Evolutionary conservation across 345 rosid genomes (phyloP), one percentile per base, ranked within the genome.

Genomic region (Euphorbia pulcherrima): DNA sequence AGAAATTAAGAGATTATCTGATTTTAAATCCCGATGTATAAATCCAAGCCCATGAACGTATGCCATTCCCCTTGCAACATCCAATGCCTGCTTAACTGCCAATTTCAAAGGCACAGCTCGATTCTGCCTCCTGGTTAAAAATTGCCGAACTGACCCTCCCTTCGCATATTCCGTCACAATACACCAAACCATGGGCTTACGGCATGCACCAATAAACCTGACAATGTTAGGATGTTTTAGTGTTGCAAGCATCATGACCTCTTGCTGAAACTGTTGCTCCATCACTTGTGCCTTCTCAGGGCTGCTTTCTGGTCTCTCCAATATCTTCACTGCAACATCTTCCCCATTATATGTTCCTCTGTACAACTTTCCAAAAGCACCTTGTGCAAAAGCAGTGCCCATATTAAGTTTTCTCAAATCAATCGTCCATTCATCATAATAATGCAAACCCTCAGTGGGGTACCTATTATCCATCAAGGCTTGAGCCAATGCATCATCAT

Each of bases 301-400:
- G 69, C 62, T 63, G 28, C 63, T 68, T 39, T 63, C 72, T 24
- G 77, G 77, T 52, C 77, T 74, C 77, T 74, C 77, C 59, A 74
- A 63, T 44, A 74, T 68, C 72, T 74, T 74, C 30, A 74, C 63
- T 13, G 77, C 77, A 68, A 74, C 73, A 47, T 74, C 73, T 59
- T 74, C 77, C 40, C 77, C 73, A 37, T 63, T 74, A 39, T 74
- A 74, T 24, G 69, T 74, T 23, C 77, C 77, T 72, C 82, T 72
- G 44, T 86, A 86, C 28, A 86, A 71, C 74, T 84, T 86, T 40
- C 91, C 91, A 79, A 84, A 86, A 44, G 91, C 88, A 29, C 88
- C 91, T 78, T 86, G 88, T 4, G 91, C 91, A 83, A 86, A 86
- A 67, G 91, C 84, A 18, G 83, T 75, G n/a, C 91, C 91, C 85